Percentiles rank a stretch among this genome's conserved stretches.
Evolutionary conservation across 2,329 filamentous ascomycete genomes (phyloP).

Genomic region (Penicillium sp.): DNA sequence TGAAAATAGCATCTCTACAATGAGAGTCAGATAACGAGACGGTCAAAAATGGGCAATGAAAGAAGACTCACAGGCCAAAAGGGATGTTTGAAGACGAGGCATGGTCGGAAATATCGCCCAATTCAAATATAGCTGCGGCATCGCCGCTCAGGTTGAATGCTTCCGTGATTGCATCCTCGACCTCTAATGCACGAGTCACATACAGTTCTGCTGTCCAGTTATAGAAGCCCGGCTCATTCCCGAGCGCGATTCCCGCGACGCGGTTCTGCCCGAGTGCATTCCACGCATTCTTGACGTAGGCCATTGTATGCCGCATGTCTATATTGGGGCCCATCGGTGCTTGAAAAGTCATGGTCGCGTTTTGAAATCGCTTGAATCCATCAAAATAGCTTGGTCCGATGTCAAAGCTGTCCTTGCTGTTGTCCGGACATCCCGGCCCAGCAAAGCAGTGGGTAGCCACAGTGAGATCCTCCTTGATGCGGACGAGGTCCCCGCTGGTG

Average conservation of each 20-base stretch:
- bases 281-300: slow-evolving; percentile 7
- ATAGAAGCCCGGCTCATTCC: slow-evolving; percentile 12
- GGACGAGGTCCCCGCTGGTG: slow-evolving; percentile 12
- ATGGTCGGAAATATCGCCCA: too few relatives aligned
- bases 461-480: slow-evolving; percentile 1
- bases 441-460: slow-evolving; percentile 1
- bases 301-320: slow-evolving; percentile 1
- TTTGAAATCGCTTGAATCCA: slow-evolving; percentile 4
- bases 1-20: background rate
- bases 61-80: background rate
- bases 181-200: background rate
- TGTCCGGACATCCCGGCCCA: background rate
- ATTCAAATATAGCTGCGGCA: too few relatives aligned
- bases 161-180: slow-evolving; percentile 2
- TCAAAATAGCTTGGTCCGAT: slow-evolving; percentile 13
- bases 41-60: too few relatives aligned
- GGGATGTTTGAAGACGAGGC: too few relatives aligned
- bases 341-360: slow-evolving; percentile 8
- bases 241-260: slow-evolving; percentile 9
- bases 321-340: slow-evolving; percentile 9
- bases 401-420: slow-evolving; percentile 4
- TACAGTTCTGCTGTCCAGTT: slow-evolving; percentile 1
- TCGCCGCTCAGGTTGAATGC: background rate
- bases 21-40: background rate
- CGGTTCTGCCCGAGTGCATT: slow-evolving; percentile 4